phyloP scores from a whole-genome alignment of 2,329 filamentous ascomycete genomes.

The Xylariales sp. region DNA sequence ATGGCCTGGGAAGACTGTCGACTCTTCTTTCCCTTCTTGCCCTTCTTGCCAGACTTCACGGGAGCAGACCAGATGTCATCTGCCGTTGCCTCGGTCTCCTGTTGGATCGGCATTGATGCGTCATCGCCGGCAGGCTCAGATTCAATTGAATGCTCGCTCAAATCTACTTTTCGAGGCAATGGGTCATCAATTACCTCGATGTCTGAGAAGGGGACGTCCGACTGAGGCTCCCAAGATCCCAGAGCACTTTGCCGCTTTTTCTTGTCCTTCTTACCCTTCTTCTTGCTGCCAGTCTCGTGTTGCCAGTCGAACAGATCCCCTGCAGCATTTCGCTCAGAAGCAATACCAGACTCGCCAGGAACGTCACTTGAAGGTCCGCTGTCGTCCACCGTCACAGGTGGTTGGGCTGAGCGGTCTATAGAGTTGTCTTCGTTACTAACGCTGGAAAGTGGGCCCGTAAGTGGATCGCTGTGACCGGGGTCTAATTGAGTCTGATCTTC shows the following conservation, averaged over 20 bases:
- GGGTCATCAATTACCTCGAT: slow-evolving; percentile 11
- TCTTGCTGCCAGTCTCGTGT: slow-evolving; percentile 22
- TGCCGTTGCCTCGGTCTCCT: slow-evolving; percentile 1
- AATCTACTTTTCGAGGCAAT: slow-evolving; percentile 2
- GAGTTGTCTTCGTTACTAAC: slow-evolving; percentile 11
- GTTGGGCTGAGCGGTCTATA: slow-evolving; percentile 15
- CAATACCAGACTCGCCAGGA: slow-evolving; percentile 12
- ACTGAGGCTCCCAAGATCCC: slow-evolving; percentile 12
- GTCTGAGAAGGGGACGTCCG: slow-evolving; percentile 5
- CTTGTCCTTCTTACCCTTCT: slow-evolving; percentile 29
- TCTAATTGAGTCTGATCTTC: slow-evolving; percentile 17
- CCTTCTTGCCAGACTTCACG: slow-evolving; percentile 16
- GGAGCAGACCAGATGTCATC: slow-evolving; percentile 11
- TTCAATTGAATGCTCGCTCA: slow-evolving; percentile 1
- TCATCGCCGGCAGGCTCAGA: background rate
- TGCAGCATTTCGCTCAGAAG: slow-evolving; percentile 13
- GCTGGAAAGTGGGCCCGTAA: slow-evolving; percentile 13
- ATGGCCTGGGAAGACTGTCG: slow-evolving; percentile 1
- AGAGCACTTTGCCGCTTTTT: slow-evolving; percentile 18
- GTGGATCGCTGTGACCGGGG: slow-evolving; percentile 15
- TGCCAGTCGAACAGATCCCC: slow-evolving; percentile 17
- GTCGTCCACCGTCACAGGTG: slow-evolving; percentile 13
- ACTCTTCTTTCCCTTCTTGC: slow-evolving; percentile 20
- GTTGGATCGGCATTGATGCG: background rate
- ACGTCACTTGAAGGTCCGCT: slow-evolving; percentile 6